These are phyloP conservation scores for Monosporascus ibericus DNA, from an alignment of 2,329 filamentous ascomycete genomes.

Conservation along the genomic window DNA sequence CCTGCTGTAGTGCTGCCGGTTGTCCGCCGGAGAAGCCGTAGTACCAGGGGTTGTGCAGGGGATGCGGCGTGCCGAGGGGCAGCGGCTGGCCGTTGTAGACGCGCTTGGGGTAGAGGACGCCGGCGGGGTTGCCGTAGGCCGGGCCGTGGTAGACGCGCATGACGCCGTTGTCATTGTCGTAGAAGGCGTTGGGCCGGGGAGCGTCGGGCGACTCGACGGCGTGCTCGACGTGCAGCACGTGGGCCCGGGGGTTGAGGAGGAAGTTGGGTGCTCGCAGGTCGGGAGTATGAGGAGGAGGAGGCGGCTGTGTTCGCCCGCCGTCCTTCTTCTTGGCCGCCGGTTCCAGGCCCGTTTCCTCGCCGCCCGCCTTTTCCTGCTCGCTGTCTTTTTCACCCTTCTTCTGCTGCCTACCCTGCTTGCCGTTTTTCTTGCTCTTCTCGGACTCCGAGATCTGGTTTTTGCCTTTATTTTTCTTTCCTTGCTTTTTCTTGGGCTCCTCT, in stretches of 20 bases:
- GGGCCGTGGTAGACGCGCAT: conserved; percentile 54
- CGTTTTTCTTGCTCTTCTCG: conserved; percentile 1
- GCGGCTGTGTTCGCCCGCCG: conserved; percentile 2
- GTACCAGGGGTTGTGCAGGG: conserved; percentile 36
- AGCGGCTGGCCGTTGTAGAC: conserved; percentile 25
- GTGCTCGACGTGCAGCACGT: conserved; percentile 50
- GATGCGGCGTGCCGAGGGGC: conserved; percentile 38
- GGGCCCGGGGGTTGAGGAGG: conserved; percentile 40
- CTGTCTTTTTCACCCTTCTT: conserved; percentile 1
- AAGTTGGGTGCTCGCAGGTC: conserved; percentile 35
- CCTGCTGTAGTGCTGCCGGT: conserved; percentile 3
- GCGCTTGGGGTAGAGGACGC: conserved; percentile 39
- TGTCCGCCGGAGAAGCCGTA: conserved; percentile 27
- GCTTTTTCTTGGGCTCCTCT: conserved; percentile 5
- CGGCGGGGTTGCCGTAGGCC: conserved; percentile 45
- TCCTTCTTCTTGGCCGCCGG: conserved; percentile 2
- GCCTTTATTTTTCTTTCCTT: background rate
- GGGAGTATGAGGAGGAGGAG: conserved; percentile 3
- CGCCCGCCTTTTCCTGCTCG: background rate
- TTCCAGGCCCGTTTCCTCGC: conserved; percentile 1
- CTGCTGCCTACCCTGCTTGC: conserved; percentile 2
- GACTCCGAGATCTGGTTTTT: too few relatives aligned
- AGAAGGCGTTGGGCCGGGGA: conserved; percentile 54
- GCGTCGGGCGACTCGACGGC: conserved; percentile 46
- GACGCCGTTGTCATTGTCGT: conserved; percentile 45